These are phyloP conservation scores for Maudiozyma turicensis DNA, from an alignment of 805 yeast species.

Conservation along the genomic window DNA sequence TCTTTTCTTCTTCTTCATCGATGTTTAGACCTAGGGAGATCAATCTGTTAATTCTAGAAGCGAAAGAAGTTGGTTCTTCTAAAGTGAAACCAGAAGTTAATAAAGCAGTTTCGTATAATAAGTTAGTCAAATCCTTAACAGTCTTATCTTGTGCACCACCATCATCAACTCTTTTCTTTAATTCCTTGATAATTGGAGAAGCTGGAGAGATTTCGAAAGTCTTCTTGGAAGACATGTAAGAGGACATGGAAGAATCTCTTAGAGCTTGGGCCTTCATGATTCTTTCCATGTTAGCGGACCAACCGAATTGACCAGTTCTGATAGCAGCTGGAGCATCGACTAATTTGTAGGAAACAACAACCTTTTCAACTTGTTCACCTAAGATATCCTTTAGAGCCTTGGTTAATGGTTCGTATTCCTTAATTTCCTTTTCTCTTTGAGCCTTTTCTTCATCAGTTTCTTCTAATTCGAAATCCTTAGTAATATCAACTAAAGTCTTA, in stretches of 20 bases:
- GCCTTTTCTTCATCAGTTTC: conserved; percentile 98
- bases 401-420: conserved; percentile 88
- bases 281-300: conserved; percentile 99
- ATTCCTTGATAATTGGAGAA: conserved; percentile 90
- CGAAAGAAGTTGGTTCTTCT: conserved; percentile 97
- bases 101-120: conserved; percentile 95
- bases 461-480: conserved; percentile 97
- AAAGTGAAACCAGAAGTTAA: conserved; percentile 97
- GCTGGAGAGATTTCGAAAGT: conserved; percentile 97
- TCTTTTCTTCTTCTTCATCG: conserved; percentile 64
- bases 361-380: conserved; percentile 99
- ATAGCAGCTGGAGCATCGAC: conserved; percentile 99
- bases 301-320: conserved; percentile 99
- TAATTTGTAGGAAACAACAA: conserved; percentile 93
- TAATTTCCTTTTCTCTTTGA: conserved; percentile 84
- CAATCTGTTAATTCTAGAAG: conserved; percentile 95
- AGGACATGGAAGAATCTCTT: conserved; percentile 96
- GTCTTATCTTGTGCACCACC: conserved; percentile 98
- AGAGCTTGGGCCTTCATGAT: conserved; percentile 99
- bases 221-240: conserved; percentile 99
- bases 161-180: conserved; percentile 90
- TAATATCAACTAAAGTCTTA: conserved; percentile 96
- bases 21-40: conserved; percentile 96
- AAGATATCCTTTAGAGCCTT: conserved; percentile 92
- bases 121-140: conserved; percentile 92